These are phyloP conservation scores for Thielaviopsis populi DNA, from an alignment of 2,329 filamentous ascomycete genomes.

Conservation along the genomic window DNA sequence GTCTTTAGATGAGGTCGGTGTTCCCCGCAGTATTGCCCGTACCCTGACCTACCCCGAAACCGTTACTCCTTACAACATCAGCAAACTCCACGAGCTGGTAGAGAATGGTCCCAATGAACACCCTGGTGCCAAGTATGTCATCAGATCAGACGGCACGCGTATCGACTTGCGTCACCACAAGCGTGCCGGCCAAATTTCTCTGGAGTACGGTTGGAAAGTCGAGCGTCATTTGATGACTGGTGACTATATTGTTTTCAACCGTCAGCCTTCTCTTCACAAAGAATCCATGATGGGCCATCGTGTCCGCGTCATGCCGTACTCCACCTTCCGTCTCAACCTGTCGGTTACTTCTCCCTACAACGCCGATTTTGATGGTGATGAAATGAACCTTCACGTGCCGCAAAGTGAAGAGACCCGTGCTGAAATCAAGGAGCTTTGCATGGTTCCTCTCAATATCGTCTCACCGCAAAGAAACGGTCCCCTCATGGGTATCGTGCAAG, in stretches of 20 bases:
- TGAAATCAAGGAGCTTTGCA: constrained; percentile 83
- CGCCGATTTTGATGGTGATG: constrained; percentile 98
- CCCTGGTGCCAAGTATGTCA: constrained; percentile 91
- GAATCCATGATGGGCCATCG: constrained; percentile 99
- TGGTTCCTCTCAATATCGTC: constrained; percentile 97
- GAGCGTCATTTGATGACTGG: constrained; percentile 92
- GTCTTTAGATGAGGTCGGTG: constrained; percentile 91
- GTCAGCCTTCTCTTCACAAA: constrained; percentile 96
- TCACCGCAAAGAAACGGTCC: constrained; percentile 94
- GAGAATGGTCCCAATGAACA: constrained; percentile 90
- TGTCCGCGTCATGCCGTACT: constrained; percentile 96
- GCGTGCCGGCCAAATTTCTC: constrained; percentile 65
- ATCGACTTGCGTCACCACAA: constrained; percentile 93
- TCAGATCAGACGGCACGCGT: constrained; percentile 80
- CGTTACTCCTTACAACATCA: constrained; percentile 95
- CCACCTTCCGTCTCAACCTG: constrained; percentile 91
- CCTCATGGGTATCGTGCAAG: constrained; percentile 98
- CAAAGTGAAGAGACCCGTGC: constrained; percentile 94
- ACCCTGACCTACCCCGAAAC: constrained; percentile 94
- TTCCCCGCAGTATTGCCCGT: constrained; percentile 81
- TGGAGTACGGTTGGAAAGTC: constrained; percentile 97
- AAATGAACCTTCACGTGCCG: constrained; percentile 99
- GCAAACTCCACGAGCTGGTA: constrained; percentile 75
- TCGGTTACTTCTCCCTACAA: constrained; percentile 99
- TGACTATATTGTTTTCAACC: constrained; percentile 98